Evolutionary conservation across 495 filamentous ascomycete species (phyloP).

Genomic region (Articulospora tetracladia): DNA sequence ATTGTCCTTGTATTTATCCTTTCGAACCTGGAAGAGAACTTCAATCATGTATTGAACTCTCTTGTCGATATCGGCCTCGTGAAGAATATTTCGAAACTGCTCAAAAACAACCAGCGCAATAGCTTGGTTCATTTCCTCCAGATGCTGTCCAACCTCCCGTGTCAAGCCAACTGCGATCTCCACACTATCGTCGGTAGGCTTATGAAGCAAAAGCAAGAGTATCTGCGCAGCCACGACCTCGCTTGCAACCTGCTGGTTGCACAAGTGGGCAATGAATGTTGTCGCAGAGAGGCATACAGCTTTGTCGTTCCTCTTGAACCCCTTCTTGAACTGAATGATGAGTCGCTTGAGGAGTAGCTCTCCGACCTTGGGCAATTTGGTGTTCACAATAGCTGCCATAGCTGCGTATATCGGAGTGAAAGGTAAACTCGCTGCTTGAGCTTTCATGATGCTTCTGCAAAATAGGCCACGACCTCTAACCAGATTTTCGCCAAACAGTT

Average conservation of each 20-base stretch:
- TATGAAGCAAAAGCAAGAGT: conserved; percentile 79
- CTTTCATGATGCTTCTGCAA: conserved; percentile 95
- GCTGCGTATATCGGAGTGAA: conserved; percentile 95
- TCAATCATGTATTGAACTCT: conserved; percentile 98
- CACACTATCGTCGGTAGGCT: conserved; percentile 95
- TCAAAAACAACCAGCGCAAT: conserved; percentile 91
- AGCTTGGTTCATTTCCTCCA: conserved; percentile 87
- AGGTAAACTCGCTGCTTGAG: conserved; percentile 91
- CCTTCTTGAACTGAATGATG: conserved; percentile 90
- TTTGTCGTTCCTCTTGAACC: conserved; percentile 96
- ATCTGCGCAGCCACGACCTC: conserved; percentile 92
- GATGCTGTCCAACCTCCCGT: conserved; percentile 84
- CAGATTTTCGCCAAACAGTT: conserved; percentile 92
- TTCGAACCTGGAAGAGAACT: conserved; percentile 92
- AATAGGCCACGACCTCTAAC: conserved; percentile 88
- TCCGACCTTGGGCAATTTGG: conserved; percentile 90
- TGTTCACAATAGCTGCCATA: conserved; percentile 95
- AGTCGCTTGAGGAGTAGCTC: conserved; percentile 85
- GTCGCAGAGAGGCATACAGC: conserved; percentile 86
- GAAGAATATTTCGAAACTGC: conserved; percentile 89
- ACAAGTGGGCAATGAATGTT: conserved; percentile 90
- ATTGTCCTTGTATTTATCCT: conserved; percentile 95
- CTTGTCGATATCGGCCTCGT: conserved; percentile 95
- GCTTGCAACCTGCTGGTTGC: conserved; percentile 92
- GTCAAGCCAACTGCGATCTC: conserved; percentile 94